phyloP scores from a whole-genome alignment of 2,329 filamentous ascomycete genomes.

The Talaromyces verruculosus region DNA sequence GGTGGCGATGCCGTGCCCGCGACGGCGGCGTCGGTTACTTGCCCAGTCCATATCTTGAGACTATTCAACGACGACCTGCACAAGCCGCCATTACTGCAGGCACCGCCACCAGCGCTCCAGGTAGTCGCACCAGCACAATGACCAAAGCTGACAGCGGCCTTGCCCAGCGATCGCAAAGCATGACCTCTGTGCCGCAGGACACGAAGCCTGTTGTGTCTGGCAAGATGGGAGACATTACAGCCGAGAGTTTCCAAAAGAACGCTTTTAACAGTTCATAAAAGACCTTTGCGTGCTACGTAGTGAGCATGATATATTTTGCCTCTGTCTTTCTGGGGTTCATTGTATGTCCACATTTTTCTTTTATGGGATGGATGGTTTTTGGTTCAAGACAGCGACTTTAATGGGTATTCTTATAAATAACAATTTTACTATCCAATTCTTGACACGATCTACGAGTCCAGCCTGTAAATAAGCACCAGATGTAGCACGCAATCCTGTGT shows the following conservation, averaged over 20 bases:
- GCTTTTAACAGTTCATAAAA: conserved; percentile 50
- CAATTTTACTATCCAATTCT: background rate
- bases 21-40: conserved; percentile 91
- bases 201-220: conserved; percentile 53
- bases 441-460: too few relatives aligned
- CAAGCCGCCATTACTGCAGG: conserved; percentile 48
- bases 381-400: background rate
- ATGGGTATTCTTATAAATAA: background rate
- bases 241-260: conserved; percentile 71
- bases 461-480: background rate
- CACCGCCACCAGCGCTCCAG: conserved; percentile 28
- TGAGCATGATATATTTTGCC: background rate
- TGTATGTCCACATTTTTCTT: background rate
- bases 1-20: conserved; percentile 92
- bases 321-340: background rate
- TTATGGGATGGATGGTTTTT: background rate
- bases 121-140: conserved; percentile 57
- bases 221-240: conserved; percentile 63
- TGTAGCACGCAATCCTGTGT: too few relatives aligned
- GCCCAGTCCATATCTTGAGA: conserved; percentile 84
- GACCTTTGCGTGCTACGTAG: background rate
- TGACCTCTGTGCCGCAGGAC: conserved; percentile 30
- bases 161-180: conserved; percentile 31
- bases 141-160: conserved; percentile 29
- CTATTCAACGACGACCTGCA: conserved; percentile 58